Percentiles rank a stretch among this genome's conserved stretches.
These are phyloP conservation scores for Pythium guiyangense DNA, from an alignment of 352 stramenopile species.

Conservation along the genomic window DNA sequence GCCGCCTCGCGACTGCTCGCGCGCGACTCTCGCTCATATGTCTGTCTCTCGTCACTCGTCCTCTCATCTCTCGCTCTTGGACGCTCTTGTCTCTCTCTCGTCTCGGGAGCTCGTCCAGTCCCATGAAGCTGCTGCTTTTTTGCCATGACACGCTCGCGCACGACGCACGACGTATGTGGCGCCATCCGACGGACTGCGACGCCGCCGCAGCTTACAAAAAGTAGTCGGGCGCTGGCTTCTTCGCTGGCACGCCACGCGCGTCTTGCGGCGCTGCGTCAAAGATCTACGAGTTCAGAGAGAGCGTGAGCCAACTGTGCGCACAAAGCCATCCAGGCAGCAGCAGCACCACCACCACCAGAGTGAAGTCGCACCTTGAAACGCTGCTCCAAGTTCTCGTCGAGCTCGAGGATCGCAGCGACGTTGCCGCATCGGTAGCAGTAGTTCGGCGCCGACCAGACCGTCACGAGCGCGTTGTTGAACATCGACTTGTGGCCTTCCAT, in stretches of 20 bases:
- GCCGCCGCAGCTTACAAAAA: conserved; percentile 91
- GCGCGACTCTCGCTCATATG: too few species aligned
- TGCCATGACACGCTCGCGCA: too few species aligned
- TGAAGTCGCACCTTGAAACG: conserved; percentile 64
- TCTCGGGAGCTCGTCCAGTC: neutral
- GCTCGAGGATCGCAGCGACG: conserved; percentile 96
- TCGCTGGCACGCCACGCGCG: conserved; percentile 94
- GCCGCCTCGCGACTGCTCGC: too few species aligned
- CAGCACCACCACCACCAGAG: neutral
- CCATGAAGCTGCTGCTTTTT: neutral
- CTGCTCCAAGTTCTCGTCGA: conserved; percentile 96
- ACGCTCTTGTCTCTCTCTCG: too few species aligned
- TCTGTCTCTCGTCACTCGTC: too few species aligned
- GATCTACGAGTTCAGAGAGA: conserved; percentile 61
- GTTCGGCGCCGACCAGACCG: conserved; percentile 98
- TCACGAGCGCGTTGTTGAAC: conserved; percentile 98
- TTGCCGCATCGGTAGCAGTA: conserved; percentile 99
- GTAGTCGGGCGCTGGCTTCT: conserved; percentile 99
- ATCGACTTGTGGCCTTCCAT: conserved; percentile 92
- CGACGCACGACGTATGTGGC: neutral
- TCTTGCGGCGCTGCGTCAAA: conserved; percentile 98
- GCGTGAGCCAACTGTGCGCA: neutral
- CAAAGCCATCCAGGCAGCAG: neutral
- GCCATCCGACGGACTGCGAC: too few species aligned
- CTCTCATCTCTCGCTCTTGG: too few species aligned